Evolutionary conservation across 2,329 filamentous ascomycete genomes (phyloP).

Genomic region (Clarireedia sp.): DNA sequence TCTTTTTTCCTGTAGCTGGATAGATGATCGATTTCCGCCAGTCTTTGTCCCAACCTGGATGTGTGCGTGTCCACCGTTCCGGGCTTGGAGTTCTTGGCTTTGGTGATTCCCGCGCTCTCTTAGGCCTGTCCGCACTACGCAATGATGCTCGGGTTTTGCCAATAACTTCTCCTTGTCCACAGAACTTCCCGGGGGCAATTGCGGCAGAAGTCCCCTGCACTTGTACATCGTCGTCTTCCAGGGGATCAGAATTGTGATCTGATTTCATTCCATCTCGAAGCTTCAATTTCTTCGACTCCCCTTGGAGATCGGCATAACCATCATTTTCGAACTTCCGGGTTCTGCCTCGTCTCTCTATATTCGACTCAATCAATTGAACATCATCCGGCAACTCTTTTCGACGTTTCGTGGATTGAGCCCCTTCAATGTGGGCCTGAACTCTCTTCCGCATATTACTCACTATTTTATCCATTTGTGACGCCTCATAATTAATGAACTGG

Average conservation of each 20-base stretch:
- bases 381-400: background rate
- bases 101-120: background rate
- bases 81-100: slow-evolving; percentile 15
- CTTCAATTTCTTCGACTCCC: background rate
- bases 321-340: background rate
- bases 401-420: background rate
- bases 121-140: slow-evolving; percentile 1
- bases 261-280: background rate
- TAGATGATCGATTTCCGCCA: slow-evolving; percentile 56
- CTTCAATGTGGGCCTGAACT: background rate
- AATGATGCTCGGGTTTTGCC: slow-evolving; percentile 12
- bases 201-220: background rate
- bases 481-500: background rate
- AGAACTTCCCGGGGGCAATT: background rate
- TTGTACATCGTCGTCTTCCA: background rate
- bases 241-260: background rate
- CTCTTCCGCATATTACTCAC: background rate
- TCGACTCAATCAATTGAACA: background rate
- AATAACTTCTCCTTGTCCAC: background rate
- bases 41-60: slow-evolving; percentile 42
- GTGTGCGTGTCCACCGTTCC: slow-evolving; percentile 41
- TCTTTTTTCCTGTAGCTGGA: slow-evolving; percentile 48
- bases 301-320: background rate
- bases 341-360: background rate
- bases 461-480: background rate